Evolutionary conservation across 73 alveolate species (phyloP), one percentile per base, ranked within the genome.

Genomic region (Symbiodinium pilosum): DNA sequence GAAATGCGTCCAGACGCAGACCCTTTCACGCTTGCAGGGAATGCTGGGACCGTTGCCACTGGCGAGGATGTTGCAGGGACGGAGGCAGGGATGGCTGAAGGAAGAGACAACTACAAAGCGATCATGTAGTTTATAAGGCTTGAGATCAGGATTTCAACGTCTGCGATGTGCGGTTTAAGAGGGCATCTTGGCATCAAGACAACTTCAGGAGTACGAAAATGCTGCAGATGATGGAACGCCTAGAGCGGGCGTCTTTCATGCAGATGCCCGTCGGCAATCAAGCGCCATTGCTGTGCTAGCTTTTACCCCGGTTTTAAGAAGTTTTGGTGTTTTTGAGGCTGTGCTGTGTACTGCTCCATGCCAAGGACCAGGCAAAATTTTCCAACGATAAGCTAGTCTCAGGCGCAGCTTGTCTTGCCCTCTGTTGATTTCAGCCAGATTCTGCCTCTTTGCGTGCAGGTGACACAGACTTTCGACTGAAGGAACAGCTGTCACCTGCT

Each of bases 401-500:
- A 24, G 81, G 81, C 34, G 81, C 81, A 47, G 14, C 5, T 56
- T 56, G 81, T 64, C 40, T 28, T 24, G 81, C 28, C 14, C 59
- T 3, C 9, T 64, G 39, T 64, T 64, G 77, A 24, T 30, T 30
- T 54, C 32, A 54, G 7, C 3, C 30, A 54, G 26, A 0, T 0
- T 64, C 32, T 30, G 0, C 81, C 30, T 38, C 11, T 5, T 28
- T 24, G 81, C 38, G 81, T 26, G 77, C 81, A 64, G 81, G 81
- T 34, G 81, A n/a, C 12, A 64, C 81, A 26, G 97, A 91, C 16
- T 91, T 91, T 56, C 97, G 97, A 81, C 81, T 91, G 54, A 91
- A 91, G 36, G 97, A 91, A 88, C 97, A 91, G 81, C 88, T 91
- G 36, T 69, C 97, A 14, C 97, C 97, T 68, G 88, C 97, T 39